phyloP scores from a whole-genome alignment of 257 asterid genomes.

The Mentha longifolia region DNA sequence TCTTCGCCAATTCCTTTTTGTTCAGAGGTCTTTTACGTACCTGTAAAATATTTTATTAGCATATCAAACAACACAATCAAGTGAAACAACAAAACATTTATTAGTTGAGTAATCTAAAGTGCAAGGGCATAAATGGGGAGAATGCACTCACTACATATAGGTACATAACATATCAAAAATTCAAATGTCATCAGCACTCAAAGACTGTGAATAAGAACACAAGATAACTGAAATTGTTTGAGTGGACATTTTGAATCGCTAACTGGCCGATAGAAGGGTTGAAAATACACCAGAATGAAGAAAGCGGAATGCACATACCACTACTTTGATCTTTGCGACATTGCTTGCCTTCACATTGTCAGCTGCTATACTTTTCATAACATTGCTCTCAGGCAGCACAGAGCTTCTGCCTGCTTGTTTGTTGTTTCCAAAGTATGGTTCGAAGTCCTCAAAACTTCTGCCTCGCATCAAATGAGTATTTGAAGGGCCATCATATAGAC shows the following conservation, averaged over 20 bases:
- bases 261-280: slow-evolving; percentile 24
- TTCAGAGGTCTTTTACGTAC: slow-evolving; percentile 92
- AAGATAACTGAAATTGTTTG: not conserved
- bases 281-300: slow-evolving; percentile 9
- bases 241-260: not conserved
- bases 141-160: not conserved
- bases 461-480: slow-evolving; percentile 64
- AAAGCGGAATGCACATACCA: slow-evolving; percentile 52
- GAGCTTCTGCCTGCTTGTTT: slow-evolving; percentile 67
- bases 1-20: slow-evolving; percentile 87
- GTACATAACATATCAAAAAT: slow-evolving; percentile 7
- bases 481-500: slow-evolving; percentile 64
- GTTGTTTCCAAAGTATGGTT: slow-evolving; percentile 64
- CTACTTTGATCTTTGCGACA: slow-evolving; percentile 97
- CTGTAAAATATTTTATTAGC: slow-evolving; percentile 45
- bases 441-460: slow-evolving; percentile 80
- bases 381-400: slow-evolving; percentile 68
- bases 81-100: not conserved
- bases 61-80: slow-evolving; percentile 32
- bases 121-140: not conserved
- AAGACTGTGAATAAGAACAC: not conserved
- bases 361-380: slow-evolving; percentile 63
- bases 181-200: slow-evolving; percentile 16
- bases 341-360: slow-evolving; percentile 88
- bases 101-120: slow-evolving; percentile 1